phyloP scores from a whole-genome alignment of 2,329 filamentous ascomycete species.

The Diaporthe sp. region DNA sequence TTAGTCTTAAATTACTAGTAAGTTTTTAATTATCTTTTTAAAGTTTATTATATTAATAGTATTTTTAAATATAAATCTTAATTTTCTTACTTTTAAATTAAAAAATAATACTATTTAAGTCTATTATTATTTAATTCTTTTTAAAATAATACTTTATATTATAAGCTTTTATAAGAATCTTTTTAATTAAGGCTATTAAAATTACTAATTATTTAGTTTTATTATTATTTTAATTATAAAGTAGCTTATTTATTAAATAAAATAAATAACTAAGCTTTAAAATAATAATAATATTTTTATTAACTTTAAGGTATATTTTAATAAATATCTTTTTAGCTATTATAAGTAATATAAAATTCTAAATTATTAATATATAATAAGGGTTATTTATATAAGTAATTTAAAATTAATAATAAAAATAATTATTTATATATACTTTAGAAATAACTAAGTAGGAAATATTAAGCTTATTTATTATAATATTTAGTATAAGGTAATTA shows the following conservation, averaged over 20 bases:
- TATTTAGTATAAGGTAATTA: neutral
- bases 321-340: no score
- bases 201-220: neutral
- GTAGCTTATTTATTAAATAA: neutral
- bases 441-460: neutral
- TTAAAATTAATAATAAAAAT: neutral
- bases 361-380: no score
- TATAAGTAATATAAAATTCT: neutral
- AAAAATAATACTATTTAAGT: neutral
- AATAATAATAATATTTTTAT: slow-evolving; percentile 14
- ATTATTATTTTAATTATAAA: slow-evolving; percentile 16
- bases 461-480: no score
- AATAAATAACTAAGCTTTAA: neutral
- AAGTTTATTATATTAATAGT: neutral
- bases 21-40: neutral
- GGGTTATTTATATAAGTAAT: no score
- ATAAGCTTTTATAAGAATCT: neutral
- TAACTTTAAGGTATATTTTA: neutral
- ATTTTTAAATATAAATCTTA: neutral
- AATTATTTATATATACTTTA: neutral
- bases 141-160: slow-evolving; percentile 10
- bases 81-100: neutral
- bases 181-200: neutral
- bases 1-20: neutral
- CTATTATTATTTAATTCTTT: neutral